Evolutionary conservation across 2,329 filamentous ascomycete genomes (phyloP), one percentile per base, ranked within the genome.

Genomic region (Bipolaris sorokiniana): DNA sequence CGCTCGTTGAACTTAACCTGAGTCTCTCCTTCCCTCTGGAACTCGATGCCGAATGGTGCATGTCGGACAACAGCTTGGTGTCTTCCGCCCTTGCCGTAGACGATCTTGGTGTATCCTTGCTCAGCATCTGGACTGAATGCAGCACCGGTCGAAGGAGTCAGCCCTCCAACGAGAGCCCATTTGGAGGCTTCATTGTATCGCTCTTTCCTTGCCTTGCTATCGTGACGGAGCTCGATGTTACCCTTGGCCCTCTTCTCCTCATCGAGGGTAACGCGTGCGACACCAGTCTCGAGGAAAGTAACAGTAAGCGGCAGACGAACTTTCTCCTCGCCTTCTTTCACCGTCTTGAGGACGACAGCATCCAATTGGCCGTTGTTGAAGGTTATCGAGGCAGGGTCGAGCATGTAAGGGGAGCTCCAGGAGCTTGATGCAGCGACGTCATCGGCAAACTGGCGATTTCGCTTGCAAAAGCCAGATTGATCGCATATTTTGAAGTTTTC

Each of bases 401-500:
- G 83, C 62, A 84, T 82, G 79, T 98, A 99, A 0, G 94, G 94
- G 7, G 92, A 88, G 64, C 82, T 81, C 90, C 92, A 97, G 26
- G 86, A 83, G 58, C 86, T 87, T 54, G 86, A 79, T 40, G 86
- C 80, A 44, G 85, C 79, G 61, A 88, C 92, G 62, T 85, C 82
- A 78, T 98, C 93, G 74, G 95, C 95, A 74, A 90, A 93, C 37
- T 86, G 90, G 75, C 95, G 88, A 79, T 98, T 98, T 64, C 95
- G 90, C 76, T 92, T 95, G 80, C 95, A 99, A 82, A 99, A 99
- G 70, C 95, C 95, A 4, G 94, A 95, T 76, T 99, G 94, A 66
- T 90, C 82, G 81, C 95, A 99, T 69, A 90, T 97, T 76, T 98
- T 99, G 84, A 98, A 99, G 77, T 96, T 93, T 70, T 97, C 88